Percentiles rank a stretch among this genome's conserved stretches.
Evolutionary conservation across 208 protist genomes (phyloP).

Genomic region (Crithidia brevicula): DNA sequence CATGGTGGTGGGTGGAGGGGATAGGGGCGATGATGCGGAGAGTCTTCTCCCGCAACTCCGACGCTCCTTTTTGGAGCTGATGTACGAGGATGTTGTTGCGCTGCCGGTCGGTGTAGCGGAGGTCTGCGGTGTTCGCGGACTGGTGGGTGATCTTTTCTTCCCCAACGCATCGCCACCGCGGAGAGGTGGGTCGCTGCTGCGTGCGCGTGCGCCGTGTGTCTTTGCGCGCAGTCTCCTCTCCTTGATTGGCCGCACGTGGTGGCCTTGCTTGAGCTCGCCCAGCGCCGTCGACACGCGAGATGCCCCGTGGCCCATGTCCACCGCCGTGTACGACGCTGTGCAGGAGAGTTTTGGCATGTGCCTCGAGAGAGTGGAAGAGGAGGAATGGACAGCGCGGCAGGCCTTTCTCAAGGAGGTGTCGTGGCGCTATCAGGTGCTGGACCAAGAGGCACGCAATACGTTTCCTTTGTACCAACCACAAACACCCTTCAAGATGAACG

Average conservation of each 20-base stretch:
- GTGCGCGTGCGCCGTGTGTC: not conserved
- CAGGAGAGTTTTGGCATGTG: slow-evolving; percentile 15
- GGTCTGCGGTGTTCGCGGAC: slow-evolving; percentile 52
- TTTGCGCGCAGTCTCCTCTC: slow-evolving; percentile 23
- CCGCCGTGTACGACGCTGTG: slow-evolving; percentile 13
- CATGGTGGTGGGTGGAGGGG: not conserved
- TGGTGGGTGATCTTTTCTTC: slow-evolving; percentile 57
- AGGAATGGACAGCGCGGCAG: slow-evolving; percentile 21
- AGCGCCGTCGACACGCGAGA: not conserved
- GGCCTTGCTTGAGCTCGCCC: not conserved
- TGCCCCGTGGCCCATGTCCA: slow-evolving; percentile 21
- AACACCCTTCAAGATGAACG: not conserved
- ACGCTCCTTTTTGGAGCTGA: slow-evolving; percentile 10
- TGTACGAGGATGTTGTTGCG: slow-evolving; percentile 47
- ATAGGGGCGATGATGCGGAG: not conserved
- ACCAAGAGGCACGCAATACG: slow-evolving; percentile 16
- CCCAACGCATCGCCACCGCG: slow-evolving; percentile 13
- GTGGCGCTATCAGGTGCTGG: slow-evolving; percentile 14
- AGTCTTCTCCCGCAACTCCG: not conserved
- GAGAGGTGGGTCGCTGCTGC: not conserved
- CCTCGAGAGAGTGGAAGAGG: slow-evolving; percentile 11
- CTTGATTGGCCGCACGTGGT: slow-evolving; percentile 14
- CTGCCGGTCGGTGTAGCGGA: slow-evolving; percentile 47
- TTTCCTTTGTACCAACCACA: slow-evolving; percentile 1
- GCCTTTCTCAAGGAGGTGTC: slow-evolving; percentile 18